Evolutionary conservation across 441 rosid genomes (phyloP), one percentile per base, ranked within the genome.

Genomic region (Aleurites moluccanus): DNA sequence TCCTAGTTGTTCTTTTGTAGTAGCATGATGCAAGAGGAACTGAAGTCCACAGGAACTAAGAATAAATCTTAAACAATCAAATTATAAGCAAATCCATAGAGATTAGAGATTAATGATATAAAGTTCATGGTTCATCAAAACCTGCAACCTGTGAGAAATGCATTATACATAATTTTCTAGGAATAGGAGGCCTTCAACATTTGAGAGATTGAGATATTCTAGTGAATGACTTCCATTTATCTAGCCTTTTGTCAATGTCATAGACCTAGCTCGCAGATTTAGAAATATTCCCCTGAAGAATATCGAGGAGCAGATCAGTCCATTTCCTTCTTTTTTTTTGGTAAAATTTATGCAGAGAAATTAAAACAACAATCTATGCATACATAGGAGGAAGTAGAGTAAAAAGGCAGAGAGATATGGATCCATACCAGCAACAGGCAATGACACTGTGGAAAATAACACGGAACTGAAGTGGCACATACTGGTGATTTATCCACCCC

Each of bases 401-500:
- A 18, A 21, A 27, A 16, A 44, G 77, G 50, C 4, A 6, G 40
- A 38, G 60, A 62, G 65, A 66, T 44, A 30, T 27, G 10, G 15
- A 56, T 64, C 69, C n/a, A 73, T 88, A 92, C 97, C 98, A 94
- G 85, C 81, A 82, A 84, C 86, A 89, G 4, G 92, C 93, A 27
- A 88, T 64, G 6, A 82, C 30, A 63, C 93, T 88, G 73, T 79
- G 82, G 75, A 93, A 91, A 71, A 93, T 85, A 77, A 93, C 98
- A 4, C 97, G 96, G 45, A 87, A 85, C 76, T 95, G 97, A 78
- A 90, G 82, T 2, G 98, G 99, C 70, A 95, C 86, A 55, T 84
- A 88, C 81, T 84, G 94, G 81, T 90, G 94, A 86, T 95, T 95
- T 69, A 95, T 57, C 99, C 97, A 93, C 49, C 98, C 96, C 57